These are phyloP conservation scores for Leptographium procerum DNA, from an alignment of 2,329 filamentous ascomycete species.

Conservation along the genomic window DNA sequence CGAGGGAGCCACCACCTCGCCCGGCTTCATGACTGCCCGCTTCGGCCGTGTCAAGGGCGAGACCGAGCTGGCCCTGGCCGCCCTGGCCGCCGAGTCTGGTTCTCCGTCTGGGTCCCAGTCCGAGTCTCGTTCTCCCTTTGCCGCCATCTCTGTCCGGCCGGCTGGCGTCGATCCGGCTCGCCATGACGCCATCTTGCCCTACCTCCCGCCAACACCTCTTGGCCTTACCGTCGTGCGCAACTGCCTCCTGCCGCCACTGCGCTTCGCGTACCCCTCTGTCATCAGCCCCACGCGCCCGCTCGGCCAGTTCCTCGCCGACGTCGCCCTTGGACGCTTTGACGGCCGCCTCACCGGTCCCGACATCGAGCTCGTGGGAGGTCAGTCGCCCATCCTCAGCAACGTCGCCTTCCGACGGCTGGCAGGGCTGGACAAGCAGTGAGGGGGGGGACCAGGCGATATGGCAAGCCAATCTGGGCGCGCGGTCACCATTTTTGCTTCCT, in stretches of 20 bases:
- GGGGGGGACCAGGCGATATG: too few species aligned
- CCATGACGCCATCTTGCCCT: constrained; percentile 31
- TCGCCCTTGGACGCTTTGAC: constrained; percentile 31
- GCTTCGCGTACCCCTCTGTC: constrained; percentile 11
- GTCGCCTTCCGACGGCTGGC: constrained; percentile 6
- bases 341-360: constrained; percentile 15
- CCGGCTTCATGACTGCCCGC: constrained; percentile 41
- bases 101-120: too few species aligned
- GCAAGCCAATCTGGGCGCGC: too few species aligned
- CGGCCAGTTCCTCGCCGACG: constrained; percentile 30
- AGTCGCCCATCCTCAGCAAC: constrained; percentile 8
- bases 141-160: constrained; percentile 39
- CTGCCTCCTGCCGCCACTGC: constrained; percentile 17
- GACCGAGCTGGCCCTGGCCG: constrained; percentile 47
- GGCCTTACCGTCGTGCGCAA: constrained; percentile 2
- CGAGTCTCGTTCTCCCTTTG: constrained; percentile 38
- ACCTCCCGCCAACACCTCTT: constrained; percentile 23
- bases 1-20: constrained; percentile 29
- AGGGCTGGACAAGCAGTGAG: background rate
- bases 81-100: constrained; percentile 28
- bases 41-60: constrained; percentile 58
- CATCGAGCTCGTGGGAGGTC: constrained; percentile 14
- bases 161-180: constrained; percentile 40
- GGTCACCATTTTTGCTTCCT: background rate
- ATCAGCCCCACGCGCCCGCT: constrained; percentile 29